Base-by-base conservation (phyloP, 345 rosid genomes). In the Citrus cavaleriei region DNA sequence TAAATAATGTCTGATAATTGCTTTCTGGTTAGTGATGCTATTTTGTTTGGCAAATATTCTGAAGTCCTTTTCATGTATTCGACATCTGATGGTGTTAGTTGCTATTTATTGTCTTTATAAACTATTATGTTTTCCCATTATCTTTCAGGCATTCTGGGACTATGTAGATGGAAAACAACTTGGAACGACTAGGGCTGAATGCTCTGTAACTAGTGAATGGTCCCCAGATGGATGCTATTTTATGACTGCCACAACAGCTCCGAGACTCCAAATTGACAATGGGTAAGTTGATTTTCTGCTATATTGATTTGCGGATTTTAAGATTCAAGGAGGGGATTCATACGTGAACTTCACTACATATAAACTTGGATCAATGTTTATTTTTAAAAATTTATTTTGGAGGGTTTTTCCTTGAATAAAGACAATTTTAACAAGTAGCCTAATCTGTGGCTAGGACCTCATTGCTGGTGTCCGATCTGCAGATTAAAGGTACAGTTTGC, bases 231-330 rank as follows among this genome's bases (percentile, higher is more conserved):
- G 98, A 61, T 65, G 85, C 70, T 93, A 91, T 84, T 95, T 95
- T 76, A 85, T 93, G 92, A 95, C 99, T 75, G 97, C 99, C 62
- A 91, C 99, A 84, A 93, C 99, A 77, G 95, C 98, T 78, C 99
- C 99, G 54, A 91, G 99, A 84, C 94, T 91, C 68, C 95, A 92
- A 84, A 89, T 95, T 59, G 97, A 95, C 86, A 95, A 95, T 82
- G 92, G 95, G 99, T 95, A 92, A 82, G 92, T 54, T 78, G 66
- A 76, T 74, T 22, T 63, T 67, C 71, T 32, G 10, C 61, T 69
- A 73, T 63, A 28, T 46, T 27, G 10, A 16, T 14, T 59, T 57
- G 72, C 35, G 35, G 30, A 58, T 62, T 25, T 62, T 10, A 25
- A 12, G 51, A 59, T 42, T 78, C 28, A 10, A 14, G 55, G 9